These are phyloP conservation scores for Phyllosticta citriasiana DNA, from an alignment of 2,329 filamentous ascomycete species.

Conservation along the genomic window DNA sequence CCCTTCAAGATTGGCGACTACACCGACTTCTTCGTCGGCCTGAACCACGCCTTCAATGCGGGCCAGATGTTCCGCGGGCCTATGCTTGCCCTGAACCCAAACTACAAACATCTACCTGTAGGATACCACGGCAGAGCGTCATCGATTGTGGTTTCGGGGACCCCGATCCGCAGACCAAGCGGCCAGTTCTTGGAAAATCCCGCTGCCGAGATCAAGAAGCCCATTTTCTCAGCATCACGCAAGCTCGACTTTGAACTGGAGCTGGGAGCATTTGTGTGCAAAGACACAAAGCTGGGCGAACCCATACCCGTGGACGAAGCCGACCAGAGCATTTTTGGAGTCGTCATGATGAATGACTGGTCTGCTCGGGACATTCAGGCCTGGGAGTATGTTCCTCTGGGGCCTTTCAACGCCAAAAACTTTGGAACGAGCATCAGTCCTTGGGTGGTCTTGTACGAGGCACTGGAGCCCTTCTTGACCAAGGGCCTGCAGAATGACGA, in stretches of 20 bases:
- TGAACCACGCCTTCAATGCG: constrained; percentile 67
- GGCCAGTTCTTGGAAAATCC: constrained; percentile 65
- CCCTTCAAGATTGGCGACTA: constrained; percentile 76
- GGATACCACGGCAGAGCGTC: constrained; percentile 74
- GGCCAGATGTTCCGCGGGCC: constrained; percentile 64
- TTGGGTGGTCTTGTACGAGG: constrained; percentile 70
- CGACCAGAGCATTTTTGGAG: constrained; percentile 63
- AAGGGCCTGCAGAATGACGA: constrained; percentile 46
- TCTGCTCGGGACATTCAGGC: constrained; percentile 71
- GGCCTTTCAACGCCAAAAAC: constrained; percentile 77
- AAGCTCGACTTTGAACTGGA: constrained; percentile 74
- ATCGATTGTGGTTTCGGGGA: constrained; percentile 64
- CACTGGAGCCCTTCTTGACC: constrained; percentile 57
- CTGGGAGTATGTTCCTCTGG: constrained; percentile 76
- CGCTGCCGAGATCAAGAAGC: constrained; percentile 49
- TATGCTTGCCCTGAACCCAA: constrained; percentile 64
- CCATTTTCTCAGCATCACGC: constrained; percentile 53
- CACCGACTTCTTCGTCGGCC: constrained; percentile 75
- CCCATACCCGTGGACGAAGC: constrained; percentile 55
- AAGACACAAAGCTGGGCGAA: constrained; percentile 53
- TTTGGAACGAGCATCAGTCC: constrained; percentile 69
- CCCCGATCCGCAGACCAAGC: constrained; percentile 59
- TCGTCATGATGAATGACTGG: constrained; percentile 83
- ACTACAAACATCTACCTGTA: constrained; percentile 72
- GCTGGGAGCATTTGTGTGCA: constrained; percentile 64